Conservation (phyloP, 2,329 filamentous ascomycete species). For the Gremmenia infestans region DNA sequence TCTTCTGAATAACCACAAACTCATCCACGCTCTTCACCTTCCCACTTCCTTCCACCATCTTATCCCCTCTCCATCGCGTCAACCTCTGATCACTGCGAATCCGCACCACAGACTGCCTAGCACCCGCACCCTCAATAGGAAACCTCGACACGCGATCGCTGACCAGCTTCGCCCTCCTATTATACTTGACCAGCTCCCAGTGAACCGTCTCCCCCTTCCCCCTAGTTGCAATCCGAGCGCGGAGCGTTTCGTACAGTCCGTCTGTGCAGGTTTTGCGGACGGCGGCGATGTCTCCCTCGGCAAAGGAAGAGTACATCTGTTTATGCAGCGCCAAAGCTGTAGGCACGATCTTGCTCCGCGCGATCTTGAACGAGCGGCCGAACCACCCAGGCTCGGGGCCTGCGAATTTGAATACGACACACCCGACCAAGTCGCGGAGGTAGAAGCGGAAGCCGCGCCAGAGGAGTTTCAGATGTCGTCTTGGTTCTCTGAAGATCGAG, state of each 20-base stretch:
- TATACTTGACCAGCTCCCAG: constrained; percentile 54
- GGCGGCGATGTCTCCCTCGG: constrained; percentile 48
- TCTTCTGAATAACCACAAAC: constrained; percentile 57
- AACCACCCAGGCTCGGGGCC: constrained; percentile 15
- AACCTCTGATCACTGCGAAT: constrained; percentile 54
- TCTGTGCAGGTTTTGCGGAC: constrained; percentile 50
- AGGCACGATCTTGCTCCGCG: constrained; percentile 40
- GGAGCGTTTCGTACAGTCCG: constrained; percentile 47
- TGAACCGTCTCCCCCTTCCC: constrained; percentile 38
- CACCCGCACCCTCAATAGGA: constrained; percentile 37
- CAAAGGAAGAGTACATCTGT: constrained; percentile 57
- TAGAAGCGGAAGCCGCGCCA: constrained; percentile 20
- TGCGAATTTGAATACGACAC: constrained; percentile 15
- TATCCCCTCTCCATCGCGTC: constrained; percentile 33
- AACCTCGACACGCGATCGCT: constrained; percentile 49
- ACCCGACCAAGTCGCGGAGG: constrained; percentile 18
- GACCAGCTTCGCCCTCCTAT: constrained; percentile 32
- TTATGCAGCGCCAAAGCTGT: constrained; percentile 55
- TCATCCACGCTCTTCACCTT: constrained; percentile 54
- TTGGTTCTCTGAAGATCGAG: background rate
- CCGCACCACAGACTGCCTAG: constrained; percentile 57
- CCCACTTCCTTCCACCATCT: constrained; percentile 41
- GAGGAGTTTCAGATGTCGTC: constrained; percentile 19
- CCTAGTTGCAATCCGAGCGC: constrained; percentile 49
- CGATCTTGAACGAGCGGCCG: constrained; percentile 37